Evolutionary conservation across 495 filamentous ascomycete genomes (phyloP).

Genomic region (Neurospora terricola): DNA sequence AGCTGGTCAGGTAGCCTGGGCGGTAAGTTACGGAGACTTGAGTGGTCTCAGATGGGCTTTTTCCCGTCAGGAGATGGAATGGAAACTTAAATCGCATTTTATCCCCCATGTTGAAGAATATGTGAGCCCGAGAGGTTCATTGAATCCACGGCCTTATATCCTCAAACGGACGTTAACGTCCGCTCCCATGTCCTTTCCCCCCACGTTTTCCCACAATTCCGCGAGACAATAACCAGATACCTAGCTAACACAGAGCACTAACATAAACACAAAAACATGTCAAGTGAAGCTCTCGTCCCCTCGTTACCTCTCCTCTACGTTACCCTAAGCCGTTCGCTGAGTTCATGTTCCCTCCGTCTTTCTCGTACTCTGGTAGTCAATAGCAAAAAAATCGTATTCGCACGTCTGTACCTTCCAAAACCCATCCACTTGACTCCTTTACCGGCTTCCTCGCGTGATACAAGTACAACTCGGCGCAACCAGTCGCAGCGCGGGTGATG

Average conservation of each 20-base stretch:
- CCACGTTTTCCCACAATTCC: neutral
- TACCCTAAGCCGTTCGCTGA: neutral
- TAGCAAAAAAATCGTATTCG: neutral
- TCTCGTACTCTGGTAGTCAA: neutral
- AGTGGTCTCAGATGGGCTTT: neutral
- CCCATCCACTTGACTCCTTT: neutral
- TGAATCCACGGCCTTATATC: no score
- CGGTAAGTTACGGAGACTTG: no score
- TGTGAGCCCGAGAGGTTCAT: no score
- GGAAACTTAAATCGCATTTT: neutral
- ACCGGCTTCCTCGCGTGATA: neutral
- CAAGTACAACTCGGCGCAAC: neutral
- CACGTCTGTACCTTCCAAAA: neutral
- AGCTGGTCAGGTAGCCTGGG: neutral
- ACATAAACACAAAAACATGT: no score
- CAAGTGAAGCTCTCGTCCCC: neutral
- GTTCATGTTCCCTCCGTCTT: neutral
- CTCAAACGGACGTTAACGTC: neutral
- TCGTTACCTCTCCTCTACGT: neutral
- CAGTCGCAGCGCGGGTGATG: neutral
- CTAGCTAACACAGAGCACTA: no score
- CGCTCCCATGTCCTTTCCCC: neutral
- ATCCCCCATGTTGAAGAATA: no score
- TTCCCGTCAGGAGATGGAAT: neutral
- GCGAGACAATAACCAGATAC: neutral